These are phyloP conservation scores for Neospora caninum DNA, from an alignment of 169 alveolate species.

Conservation along the genomic window DNA sequence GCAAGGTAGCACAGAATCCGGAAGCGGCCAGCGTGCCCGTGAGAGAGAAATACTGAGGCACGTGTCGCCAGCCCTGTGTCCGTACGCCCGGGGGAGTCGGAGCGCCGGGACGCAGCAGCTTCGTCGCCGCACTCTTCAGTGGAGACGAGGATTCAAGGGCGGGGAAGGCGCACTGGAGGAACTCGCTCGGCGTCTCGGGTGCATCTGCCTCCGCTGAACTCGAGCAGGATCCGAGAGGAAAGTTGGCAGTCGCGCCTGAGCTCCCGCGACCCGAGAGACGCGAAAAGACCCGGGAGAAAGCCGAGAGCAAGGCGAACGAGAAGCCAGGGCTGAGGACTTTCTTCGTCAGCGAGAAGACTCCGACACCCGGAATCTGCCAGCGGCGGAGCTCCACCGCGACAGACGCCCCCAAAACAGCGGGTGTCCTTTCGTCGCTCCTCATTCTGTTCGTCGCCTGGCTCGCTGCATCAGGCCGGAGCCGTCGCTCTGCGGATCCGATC, in stretches of 20 bases:
- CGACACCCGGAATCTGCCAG: neutral
- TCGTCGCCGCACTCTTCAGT: neutral
- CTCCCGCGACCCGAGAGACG: neutral
- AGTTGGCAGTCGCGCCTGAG: no score
- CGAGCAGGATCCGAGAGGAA: no score
- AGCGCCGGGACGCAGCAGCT: neutral
- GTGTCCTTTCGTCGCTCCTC: neutral
- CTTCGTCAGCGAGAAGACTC: conserved; percentile 25
- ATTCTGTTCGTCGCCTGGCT: no score
- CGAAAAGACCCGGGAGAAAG: neutral
- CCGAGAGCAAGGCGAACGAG: neutral
- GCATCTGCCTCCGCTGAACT: no score
- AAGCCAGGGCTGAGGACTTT: neutral
- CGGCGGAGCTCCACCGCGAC: neutral
- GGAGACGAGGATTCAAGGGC: neutral
- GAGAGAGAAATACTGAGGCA: neutral
- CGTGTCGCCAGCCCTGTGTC: no score
- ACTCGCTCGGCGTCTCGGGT: neutral
- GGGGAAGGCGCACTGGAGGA: neutral
- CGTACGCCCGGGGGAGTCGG: no score
- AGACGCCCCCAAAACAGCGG: neutral
- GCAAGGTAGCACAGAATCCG: neutral
- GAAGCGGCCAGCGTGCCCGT: neutral
- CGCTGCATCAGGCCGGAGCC: no score
- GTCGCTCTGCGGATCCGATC: no score